Evolutionary conservation across 2,329 filamentous ascomycete species (phyloP).

Genomic region (Didymella segeticola): DNA sequence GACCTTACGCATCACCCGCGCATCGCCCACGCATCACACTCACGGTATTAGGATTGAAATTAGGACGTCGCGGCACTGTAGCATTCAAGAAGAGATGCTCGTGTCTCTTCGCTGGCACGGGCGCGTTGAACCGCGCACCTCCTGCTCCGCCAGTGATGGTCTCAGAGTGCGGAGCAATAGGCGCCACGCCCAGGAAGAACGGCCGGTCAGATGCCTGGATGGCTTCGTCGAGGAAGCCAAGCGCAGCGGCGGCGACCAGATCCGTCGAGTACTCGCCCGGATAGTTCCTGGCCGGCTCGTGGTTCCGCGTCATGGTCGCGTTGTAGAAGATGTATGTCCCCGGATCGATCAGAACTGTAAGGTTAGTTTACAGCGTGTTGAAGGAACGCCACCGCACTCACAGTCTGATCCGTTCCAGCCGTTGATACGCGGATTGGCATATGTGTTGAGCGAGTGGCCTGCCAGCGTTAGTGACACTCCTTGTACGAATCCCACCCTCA

Average conservation of each 20-base stretch:
- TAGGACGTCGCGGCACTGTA: conserved; percentile 65
- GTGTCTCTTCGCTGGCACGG: conserved; percentile 67
- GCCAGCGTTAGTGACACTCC: background rate
- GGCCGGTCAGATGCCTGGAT: conserved; percentile 59
- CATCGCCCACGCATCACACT: background rate
- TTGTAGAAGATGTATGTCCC: conserved; percentile 74
- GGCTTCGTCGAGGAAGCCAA: conserved; percentile 68
- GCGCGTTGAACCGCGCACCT: conserved; percentile 54
- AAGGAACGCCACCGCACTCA: conserved; percentile 19
- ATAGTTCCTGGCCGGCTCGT: conserved; percentile 62
- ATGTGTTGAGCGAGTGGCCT: conserved; percentile 66
- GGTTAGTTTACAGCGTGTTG: background rate
- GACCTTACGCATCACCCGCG: background rate
- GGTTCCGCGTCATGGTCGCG: conserved; percentile 67
- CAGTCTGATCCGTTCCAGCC: conserved; percentile 65
- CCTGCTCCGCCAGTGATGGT: conserved; percentile 17
- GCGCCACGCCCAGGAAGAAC: conserved; percentile 72
- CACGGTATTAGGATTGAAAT: conserved; percentile 69
- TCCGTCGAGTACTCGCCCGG: conserved; percentile 65
- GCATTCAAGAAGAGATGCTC: conserved; percentile 66
- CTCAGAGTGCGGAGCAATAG: conserved; percentile 67
- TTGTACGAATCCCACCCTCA: background rate
- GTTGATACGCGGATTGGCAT: conserved; percentile 62
- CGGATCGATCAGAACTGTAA: conserved; percentile 62
- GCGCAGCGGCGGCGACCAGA: conserved; percentile 64